Percentiles rank a stretch among this genome's conserved stretches.
These are phyloP conservation scores for Neonectria faginata DNA, from an alignment of 2,329 filamentous ascomycete genomes.

Conservation along the genomic window DNA sequence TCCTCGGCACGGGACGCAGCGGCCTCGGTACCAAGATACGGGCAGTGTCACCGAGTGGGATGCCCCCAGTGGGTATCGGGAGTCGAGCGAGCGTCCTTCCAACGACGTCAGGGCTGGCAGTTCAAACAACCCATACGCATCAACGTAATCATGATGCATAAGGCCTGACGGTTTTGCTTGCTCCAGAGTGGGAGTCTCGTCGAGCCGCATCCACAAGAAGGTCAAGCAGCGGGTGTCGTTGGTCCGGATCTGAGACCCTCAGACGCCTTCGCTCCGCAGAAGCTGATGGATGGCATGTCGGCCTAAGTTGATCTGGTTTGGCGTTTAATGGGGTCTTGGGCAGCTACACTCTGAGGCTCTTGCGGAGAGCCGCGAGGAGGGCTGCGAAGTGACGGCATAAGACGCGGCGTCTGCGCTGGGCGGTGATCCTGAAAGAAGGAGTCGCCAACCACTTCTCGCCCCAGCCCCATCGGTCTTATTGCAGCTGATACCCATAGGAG, in stretches of 20 bases:
- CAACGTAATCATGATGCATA: constrained; percentile 37
- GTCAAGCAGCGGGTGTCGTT: constrained; percentile 18
- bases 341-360: constrained; percentile 44
- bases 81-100: constrained; percentile 3
- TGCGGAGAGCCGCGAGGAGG: constrained; percentile 5
- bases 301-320: constrained; percentile 37
- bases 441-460: constrained; percentile 2
- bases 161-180: constrained; percentile 21
- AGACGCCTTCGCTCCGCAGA: constrained; percentile 3
- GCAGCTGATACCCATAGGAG: not conserved
- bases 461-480: not conserved
- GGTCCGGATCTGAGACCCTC: constrained; percentile 21
- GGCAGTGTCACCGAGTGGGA: constrained; percentile 11
- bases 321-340: constrained; percentile 35
- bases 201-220: constrained; percentile 27
- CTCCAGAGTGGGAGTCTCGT: constrained; percentile 19
- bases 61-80: not conserved
- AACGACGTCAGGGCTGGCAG: constrained; percentile 29
- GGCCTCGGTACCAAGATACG: constrained; percentile 3
- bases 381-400: constrained; percentile 33
- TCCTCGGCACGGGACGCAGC: constrained; percentile 23
- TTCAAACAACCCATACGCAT: constrained; percentile 12
- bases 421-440: constrained; percentile 1
- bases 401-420: constrained; percentile 26
- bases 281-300: constrained; percentile 36